These are phyloP conservation scores for sweet orange (Citrus sinensis) DNA, from an alignment of 345 rosid genomes.

Conservation along the genomic window DNA sequence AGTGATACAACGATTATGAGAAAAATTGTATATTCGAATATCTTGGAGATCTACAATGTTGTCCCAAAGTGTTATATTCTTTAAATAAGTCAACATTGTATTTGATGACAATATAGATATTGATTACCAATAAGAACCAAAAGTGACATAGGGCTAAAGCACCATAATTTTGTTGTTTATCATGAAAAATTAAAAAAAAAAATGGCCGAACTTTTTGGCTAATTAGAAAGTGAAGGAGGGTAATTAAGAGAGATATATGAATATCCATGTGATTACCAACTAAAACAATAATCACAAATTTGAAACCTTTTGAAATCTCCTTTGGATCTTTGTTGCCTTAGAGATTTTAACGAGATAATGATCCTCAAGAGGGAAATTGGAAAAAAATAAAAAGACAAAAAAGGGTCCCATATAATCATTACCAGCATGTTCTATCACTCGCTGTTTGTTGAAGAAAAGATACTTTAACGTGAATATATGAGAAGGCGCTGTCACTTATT, in stretches of 20 bases:
- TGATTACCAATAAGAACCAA: constrained; percentile 4
- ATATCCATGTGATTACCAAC: constrained; percentile 15
- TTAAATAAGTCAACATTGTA: neutral
- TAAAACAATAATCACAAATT: constrained; percentile 29
- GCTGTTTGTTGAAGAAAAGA: constrained; percentile 26
- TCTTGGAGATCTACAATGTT: neutral
- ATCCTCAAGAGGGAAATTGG: neutral
- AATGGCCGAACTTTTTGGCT: constrained; percentile 14
- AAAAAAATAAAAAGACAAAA: neutral
- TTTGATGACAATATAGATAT: constrained; percentile 3
- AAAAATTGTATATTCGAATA: neutral
- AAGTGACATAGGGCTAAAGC: constrained; percentile 7
- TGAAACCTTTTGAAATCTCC: constrained; percentile 17
- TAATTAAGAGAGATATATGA: constrained; percentile 6
- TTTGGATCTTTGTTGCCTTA: constrained; percentile 16
- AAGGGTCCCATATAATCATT: constrained; percentile 47
- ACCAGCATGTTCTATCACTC: constrained; percentile 36
- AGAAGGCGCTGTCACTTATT: constrained; percentile 10
- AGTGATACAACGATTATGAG: neutral
- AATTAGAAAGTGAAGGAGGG: constrained; percentile 25
- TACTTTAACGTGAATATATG: constrained; percentile 30
- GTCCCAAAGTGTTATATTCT: neutral
- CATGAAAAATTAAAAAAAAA: constrained; percentile 5
- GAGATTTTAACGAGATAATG: constrained; percentile 19
- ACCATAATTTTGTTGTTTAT: constrained; percentile 18